A percentile compares a stretch with the other conserved stretches of the same genome.
Conservation (phyloP, 2,329 filamentous ascomycete species). For the Cladosporium sp. region DNA sequence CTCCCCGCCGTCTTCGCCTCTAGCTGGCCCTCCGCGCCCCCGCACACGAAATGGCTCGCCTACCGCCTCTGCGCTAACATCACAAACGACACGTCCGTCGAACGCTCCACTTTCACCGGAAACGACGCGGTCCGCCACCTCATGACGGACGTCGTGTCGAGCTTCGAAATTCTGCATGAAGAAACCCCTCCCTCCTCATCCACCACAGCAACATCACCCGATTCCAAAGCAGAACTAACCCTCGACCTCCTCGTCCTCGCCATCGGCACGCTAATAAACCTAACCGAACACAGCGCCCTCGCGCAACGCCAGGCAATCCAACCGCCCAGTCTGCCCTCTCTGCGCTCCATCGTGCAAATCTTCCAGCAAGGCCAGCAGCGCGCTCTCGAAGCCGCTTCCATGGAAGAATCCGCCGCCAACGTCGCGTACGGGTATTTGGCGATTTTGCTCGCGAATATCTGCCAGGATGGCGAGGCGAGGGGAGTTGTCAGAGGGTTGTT, state of each 20-base stretch:
- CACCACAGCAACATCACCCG: background rate
- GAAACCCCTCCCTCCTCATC: conserved; percentile 13
- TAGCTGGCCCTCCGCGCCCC: conserved; percentile 6
- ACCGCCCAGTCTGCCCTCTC: conserved; percentile 4
- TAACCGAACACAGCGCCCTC: conserved; percentile 70
- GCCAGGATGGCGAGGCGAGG: conserved; percentile 50
- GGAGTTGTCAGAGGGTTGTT: conserved; percentile 32
- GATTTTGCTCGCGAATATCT: conserved; percentile 78
- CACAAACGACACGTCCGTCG: conserved; percentile 66
- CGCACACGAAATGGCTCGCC: conserved; percentile 38
- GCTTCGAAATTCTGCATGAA: conserved; percentile 25
- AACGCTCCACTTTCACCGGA: conserved; percentile 52
- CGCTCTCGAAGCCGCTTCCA: conserved; percentile 57
- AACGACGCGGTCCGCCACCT: conserved; percentile 45
- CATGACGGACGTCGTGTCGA: conserved; percentile 21
- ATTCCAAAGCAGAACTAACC: conserved; percentile 41
- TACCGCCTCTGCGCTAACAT: conserved; percentile 77
- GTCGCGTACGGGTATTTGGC: conserved; percentile 85
- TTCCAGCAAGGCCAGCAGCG: conserved; percentile 27
- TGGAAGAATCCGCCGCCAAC: conserved; percentile 68
- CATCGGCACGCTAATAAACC: conserved; percentile 80
- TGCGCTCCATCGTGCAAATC: conserved; percentile 23
- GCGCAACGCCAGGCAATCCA: conserved; percentile 38
- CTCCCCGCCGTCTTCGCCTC: conserved; percentile 15
- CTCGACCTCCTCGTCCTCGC: conserved; percentile 73